Conservation (phyloP, 2,329 filamentous ascomycete species). For the Fusarium nygamai region DNA sequence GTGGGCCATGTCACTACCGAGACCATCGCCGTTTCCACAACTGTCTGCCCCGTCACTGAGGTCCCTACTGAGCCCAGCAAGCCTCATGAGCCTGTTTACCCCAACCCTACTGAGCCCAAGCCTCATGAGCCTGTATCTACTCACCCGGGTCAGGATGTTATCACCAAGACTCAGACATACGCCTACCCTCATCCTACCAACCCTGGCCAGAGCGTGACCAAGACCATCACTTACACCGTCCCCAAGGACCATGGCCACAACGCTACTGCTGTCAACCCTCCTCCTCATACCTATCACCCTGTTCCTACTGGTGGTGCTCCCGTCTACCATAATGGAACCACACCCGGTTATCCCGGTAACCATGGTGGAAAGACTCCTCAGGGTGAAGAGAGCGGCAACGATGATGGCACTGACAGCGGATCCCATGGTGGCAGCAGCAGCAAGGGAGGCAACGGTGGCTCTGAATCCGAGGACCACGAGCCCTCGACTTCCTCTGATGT, state of each 20-base stretch:
- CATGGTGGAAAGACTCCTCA: constrained; percentile 31
- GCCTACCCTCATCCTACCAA: constrained; percentile 42
- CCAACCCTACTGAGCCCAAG: constrained; percentile 34
- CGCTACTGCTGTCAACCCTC: constrained; percentile 32
- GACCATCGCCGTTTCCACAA: constrained; percentile 36
- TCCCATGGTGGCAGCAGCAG: not conserved
- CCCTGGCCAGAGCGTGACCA: constrained; percentile 36
- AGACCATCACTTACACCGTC: constrained; percentile 42
- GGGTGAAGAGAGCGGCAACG: constrained; percentile 12
- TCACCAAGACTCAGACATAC: constrained; percentile 42
- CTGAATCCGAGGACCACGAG: constrained; percentile 14
- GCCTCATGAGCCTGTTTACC: constrained; percentile 23
- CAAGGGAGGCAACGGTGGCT: constrained; percentile 5
- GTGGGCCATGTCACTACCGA: constrained; percentile 37
- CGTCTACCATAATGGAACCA: constrained; percentile 29
- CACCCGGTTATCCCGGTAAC: constrained; percentile 17
- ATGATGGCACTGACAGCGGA: constrained; percentile 7
- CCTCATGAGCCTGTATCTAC: constrained; percentile 31
- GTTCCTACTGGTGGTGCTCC: constrained; percentile 30
- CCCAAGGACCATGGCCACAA: constrained; percentile 31
- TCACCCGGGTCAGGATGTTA: constrained; percentile 31
- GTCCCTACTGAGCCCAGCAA: constrained; percentile 25
- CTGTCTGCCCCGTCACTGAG: constrained; percentile 36
- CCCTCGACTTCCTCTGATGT: constrained; percentile 24
- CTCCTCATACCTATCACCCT: constrained; percentile 33